Evolutionary conservation across 1,284 basidiomycete species (phyloP).

Genomic region (Sphaerobolus stellatus): DNA sequence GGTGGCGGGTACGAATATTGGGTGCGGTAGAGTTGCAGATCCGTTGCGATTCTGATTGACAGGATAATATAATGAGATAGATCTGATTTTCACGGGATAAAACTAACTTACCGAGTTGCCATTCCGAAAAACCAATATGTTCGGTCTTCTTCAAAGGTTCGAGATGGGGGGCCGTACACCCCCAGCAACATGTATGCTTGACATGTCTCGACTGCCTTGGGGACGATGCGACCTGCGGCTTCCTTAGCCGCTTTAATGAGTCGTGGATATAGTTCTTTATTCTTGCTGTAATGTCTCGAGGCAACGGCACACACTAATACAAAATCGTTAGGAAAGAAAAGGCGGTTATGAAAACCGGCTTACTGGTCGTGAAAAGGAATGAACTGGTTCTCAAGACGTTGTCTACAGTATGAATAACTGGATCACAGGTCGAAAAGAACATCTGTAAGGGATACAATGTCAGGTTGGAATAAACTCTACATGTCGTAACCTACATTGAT

Average conservation of each 20-base stretch:
- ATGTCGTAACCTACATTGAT: constrained; percentile 44
- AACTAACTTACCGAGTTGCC: constrained; percentile 18
- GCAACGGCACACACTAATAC: constrained; percentile 73
- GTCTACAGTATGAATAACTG: constrained; percentile 67
- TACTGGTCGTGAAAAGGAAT: constrained; percentile 79
- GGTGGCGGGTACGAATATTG: too few species aligned
- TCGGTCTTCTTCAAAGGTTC: constrained; percentile 24
- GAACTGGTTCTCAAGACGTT: constrained; percentile 75
- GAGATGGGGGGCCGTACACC: neutral
- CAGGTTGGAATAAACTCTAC: constrained; percentile 1
- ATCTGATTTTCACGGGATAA: neutral
- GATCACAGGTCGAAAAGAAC: constrained; percentile 62
- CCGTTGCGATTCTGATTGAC: constrained; percentile 33
- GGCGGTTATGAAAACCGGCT: constrained; percentile 31
- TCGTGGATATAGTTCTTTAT: neutral
- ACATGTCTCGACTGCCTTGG: neutral
- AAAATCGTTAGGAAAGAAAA: neutral
- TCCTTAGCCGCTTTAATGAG: neutral
- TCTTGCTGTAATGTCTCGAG: constrained; percentile 59
- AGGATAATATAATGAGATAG: neutral
- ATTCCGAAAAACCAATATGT: constrained; percentile 22
- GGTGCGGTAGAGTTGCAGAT: constrained; percentile 38
- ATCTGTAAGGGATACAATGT: constrained; percentile 38
- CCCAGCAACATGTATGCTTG: neutral
- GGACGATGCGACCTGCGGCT: neutral